Evolutionary conservation across 2,329 filamentous ascomycete species (phyloP).

Genomic region (Colletotrichum tofieldiae): DNA sequence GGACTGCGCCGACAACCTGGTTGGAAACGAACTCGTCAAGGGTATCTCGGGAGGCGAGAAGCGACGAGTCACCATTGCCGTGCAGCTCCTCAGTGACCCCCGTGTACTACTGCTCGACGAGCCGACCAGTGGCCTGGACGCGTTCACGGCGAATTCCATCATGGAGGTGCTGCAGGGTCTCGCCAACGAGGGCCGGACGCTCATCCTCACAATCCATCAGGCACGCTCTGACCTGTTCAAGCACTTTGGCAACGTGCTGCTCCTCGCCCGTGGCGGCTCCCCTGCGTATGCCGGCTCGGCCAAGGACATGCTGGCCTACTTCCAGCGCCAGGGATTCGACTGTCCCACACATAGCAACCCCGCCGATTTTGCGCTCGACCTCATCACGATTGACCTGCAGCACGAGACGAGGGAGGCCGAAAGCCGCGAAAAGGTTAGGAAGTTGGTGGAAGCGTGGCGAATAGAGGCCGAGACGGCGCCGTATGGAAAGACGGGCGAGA

Average conservation of each 20-base stretch:
- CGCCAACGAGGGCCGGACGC: slow-evolving; percentile 80
- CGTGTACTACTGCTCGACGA: slow-evolving; percentile 82
- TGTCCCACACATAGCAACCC: slow-evolving; percentile 82
- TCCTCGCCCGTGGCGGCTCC: slow-evolving; percentile 79
- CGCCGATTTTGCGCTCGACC: slow-evolving; percentile 83
- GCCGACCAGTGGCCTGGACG: slow-evolving; percentile 82
- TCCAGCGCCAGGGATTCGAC: slow-evolving; percentile 71
- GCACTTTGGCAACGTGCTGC: slow-evolving; percentile 79
- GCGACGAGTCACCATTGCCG: slow-evolving; percentile 82
- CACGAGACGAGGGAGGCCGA: slow-evolving; percentile 73
- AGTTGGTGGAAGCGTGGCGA: slow-evolving; percentile 73
- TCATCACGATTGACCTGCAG: slow-evolving; percentile 83
- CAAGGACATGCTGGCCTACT: slow-evolving; percentile 76
- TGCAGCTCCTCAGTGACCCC: slow-evolving; percentile 84
- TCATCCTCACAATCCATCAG: slow-evolving; percentile 86
- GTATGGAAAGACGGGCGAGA: slow-evolving; percentile 24
- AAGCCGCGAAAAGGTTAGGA: slow-evolving; percentile 74
- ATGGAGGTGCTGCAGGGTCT: slow-evolving; percentile 81
- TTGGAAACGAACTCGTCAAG: slow-evolving; percentile 81
- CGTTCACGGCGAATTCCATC: slow-evolving; percentile 84
- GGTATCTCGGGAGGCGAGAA: slow-evolving; percentile 88
- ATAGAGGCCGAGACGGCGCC: slow-evolving; percentile 29
- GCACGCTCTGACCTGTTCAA: slow-evolving; percentile 81
- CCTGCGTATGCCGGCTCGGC: slow-evolving; percentile 78
- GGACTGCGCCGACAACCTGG: slow-evolving; percentile 82